Conservation (phyloP, 106 monocot species). For the Iris macrosiphon region DNA sequence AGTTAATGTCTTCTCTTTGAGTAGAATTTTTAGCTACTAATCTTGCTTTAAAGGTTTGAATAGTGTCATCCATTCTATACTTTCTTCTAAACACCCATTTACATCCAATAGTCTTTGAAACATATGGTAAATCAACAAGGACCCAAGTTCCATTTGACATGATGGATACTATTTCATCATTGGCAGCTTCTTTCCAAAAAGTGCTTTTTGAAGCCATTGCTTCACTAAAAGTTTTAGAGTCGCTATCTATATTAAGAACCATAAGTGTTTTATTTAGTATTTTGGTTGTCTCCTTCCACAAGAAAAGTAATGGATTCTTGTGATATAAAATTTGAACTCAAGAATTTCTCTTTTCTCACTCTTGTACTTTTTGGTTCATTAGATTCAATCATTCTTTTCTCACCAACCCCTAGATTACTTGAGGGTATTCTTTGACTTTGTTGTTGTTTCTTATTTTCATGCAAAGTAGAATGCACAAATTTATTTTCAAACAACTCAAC, state of each 20-base stretch:
- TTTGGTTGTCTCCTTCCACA: not conserved
- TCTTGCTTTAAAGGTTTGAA: not conserved
- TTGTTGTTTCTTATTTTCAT: not conserved
- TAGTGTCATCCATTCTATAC: not conserved
- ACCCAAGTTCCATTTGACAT: not conserved
- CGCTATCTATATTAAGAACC: not conserved
- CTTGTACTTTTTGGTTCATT: not conserved
- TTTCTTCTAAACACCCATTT: not conserved
- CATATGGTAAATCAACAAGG: not conserved
- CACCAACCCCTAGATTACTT: no score
- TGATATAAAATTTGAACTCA: not conserved
- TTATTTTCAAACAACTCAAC: slow-evolving; percentile 1
- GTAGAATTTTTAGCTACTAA: not conserved
- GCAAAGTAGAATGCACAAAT: not conserved
- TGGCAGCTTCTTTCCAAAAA: not conserved
- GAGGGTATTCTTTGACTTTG: no score
- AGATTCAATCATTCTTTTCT: no score
- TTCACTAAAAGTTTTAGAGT: not conserved
- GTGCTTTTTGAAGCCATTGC: not conserved
- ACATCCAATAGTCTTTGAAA: not conserved
- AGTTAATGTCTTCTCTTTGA: not conserved
- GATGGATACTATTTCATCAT: not conserved
- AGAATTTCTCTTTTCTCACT: not conserved
- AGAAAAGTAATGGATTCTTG: not conserved
- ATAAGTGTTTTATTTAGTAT: not conserved